Conservation (phyloP, 176 grass and related monocot genomes). For the Oropetium thomaeum region DNA sequence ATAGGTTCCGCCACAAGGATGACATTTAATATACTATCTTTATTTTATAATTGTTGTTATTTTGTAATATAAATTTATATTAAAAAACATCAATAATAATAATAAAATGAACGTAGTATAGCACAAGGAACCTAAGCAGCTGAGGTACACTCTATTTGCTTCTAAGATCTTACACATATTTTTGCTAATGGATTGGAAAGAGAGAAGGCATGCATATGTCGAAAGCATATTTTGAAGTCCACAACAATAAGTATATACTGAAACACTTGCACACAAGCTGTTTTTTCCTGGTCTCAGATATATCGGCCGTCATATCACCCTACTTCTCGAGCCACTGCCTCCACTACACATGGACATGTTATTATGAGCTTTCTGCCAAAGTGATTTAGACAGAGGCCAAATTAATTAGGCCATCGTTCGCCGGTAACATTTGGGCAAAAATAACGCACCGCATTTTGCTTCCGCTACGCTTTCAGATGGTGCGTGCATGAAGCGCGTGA, state of each 20-base stretch:
- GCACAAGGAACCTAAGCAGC: no score
- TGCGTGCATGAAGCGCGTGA: conserved; percentile 26
- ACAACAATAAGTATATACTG: neutral
- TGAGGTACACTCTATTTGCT: no score
- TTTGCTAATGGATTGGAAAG: neutral
- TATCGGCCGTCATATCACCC: neutral
- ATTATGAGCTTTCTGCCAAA: conserved; percentile 32
- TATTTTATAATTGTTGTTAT: no score
- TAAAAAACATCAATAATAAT: no score
- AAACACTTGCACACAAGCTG: neutral
- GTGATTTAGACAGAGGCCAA: conserved; percentile 32
- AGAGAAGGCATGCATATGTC: neutral
- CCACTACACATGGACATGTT: conserved; percentile 15
- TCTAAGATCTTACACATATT: no score
- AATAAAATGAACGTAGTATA: no score
- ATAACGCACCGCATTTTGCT: neutral
- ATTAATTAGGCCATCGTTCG: neutral
- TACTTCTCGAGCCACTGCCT: conserved; percentile 15
- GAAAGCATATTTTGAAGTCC: neutral
- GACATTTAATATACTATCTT: no score
- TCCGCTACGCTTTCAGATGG: neutral
- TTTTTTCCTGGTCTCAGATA: neutral
- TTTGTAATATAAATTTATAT: no score
- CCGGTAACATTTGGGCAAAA: conserved; percentile 22
- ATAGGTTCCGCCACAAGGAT: no score